Evolutionary conservation across 2,329 filamentous ascomycete genomes (phyloP).

Genomic region (Didymella pomorum): DNA sequence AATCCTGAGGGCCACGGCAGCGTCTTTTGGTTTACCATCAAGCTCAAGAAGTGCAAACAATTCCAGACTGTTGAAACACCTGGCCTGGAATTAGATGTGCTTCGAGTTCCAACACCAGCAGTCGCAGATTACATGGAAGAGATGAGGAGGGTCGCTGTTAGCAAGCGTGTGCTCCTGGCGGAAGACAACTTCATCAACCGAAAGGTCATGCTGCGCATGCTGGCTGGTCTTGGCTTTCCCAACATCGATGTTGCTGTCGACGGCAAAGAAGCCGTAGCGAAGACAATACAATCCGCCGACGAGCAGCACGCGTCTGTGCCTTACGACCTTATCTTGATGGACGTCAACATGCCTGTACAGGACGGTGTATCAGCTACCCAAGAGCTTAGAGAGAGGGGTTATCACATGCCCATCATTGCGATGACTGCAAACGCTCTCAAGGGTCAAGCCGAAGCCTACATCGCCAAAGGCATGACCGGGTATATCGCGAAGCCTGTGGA

Average conservation of each 20-base stretch:
- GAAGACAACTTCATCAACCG: slow-evolving; percentile 60
- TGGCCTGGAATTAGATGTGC: slow-evolving; percentile 21
- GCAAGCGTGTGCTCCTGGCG: slow-evolving; percentile 51
- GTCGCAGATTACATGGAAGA: slow-evolving; percentile 29
- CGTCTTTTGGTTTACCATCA: slow-evolving; percentile 61
- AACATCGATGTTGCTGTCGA: slow-evolving; percentile 52
- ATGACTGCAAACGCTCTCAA: slow-evolving; percentile 66
- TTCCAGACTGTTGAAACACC: slow-evolving; percentile 24
- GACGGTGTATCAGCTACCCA: slow-evolving; percentile 42
- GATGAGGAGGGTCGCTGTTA: slow-evolving; percentile 30
- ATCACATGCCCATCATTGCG: slow-evolving; percentile 58
- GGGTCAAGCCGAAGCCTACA: slow-evolving; percentile 62
- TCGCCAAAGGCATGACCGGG: slow-evolving; percentile 64
- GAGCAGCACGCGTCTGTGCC: slow-evolving; percentile 16
- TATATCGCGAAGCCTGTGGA: slow-evolving; percentile 65
- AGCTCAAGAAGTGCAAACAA: slow-evolving; percentile 43
- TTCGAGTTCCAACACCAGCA: slow-evolving; percentile 20
- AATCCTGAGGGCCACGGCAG: slow-evolving; percentile 60
- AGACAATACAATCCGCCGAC: slow-evolving; percentile 20
- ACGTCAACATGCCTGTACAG: slow-evolving; percentile 48
- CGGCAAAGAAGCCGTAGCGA: slow-evolving; percentile 54
- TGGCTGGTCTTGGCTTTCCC: slow-evolving; percentile 47
- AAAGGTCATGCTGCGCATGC: slow-evolving; percentile 58
- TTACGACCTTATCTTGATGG: slow-evolving; percentile 48
- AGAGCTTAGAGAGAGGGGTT: slow-evolving; percentile 34